A percentile compares a stretch with the other conserved stretches of the same genome.
These are phyloP conservation scores for Citrullus amarus DNA, from an alignment of 306 rosid species.

Conservation along the genomic window DNA sequence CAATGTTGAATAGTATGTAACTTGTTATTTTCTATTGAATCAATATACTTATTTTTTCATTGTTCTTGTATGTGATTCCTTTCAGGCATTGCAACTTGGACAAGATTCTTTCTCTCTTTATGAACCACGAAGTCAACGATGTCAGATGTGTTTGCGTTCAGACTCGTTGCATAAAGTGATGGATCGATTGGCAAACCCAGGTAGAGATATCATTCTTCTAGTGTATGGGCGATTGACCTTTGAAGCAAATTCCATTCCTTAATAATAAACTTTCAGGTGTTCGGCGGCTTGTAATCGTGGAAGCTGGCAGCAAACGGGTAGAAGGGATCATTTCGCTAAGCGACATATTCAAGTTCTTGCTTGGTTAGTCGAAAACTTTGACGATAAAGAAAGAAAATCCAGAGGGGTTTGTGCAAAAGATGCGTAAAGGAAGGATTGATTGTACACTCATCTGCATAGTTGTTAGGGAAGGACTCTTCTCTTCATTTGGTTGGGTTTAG, in stretches of 20 bases:
- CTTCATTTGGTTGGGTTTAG: slow-evolving; percentile 40
- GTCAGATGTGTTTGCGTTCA: slow-evolving; percentile 90
- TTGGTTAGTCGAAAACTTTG: slow-evolving; percentile 32
- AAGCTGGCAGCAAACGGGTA: slow-evolving; percentile 96
- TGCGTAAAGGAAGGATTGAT: slow-evolving; percentile 4
- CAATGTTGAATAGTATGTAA: neutral
- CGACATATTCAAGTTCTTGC: slow-evolving; percentile 82
- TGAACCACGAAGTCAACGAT: slow-evolving; percentile 76
- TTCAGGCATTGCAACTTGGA: slow-evolving; percentile 88
- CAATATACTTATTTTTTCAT: neutral
- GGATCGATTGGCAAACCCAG: slow-evolving; percentile 90
- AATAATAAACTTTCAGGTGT: slow-evolving; percentile 42
- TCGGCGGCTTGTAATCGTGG: slow-evolving; percentile 81
- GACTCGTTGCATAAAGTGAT: slow-evolving; percentile 93
- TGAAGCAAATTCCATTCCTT: neutral
- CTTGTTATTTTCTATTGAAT: neutral
- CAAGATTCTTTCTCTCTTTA: slow-evolving; percentile 53
- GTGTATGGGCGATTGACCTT: neutral
- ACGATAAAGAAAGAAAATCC: neutral
- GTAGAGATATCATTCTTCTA: slow-evolving; percentile 14
- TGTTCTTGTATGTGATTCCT: neutral
- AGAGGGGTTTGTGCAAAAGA: slow-evolving; percentile 1
- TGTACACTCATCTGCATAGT: slow-evolving; percentile 16
- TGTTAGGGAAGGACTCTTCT: slow-evolving; percentile 16
- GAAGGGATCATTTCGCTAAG: slow-evolving; percentile 81